These are phyloP conservation scores for Pseudofabraea citricarpa DNA, from an alignment of 2,329 filamentous ascomycete species.

Conservation along the genomic window DNA sequence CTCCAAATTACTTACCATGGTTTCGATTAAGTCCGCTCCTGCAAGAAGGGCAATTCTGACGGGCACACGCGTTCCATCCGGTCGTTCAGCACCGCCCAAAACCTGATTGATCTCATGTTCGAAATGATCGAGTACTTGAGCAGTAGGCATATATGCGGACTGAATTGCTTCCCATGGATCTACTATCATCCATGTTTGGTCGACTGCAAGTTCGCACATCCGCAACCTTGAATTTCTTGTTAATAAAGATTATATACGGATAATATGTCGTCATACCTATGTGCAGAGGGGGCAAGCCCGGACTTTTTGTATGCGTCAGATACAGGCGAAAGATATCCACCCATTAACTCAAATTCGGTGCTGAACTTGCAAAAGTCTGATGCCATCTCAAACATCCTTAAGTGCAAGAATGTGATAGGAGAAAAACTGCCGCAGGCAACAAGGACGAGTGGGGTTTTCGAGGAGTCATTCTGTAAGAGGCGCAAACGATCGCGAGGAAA, in stretches of 20 bases:
- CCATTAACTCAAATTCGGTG: conserved; percentile 77
- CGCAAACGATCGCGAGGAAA: conserved; percentile 59
- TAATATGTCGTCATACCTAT: conserved; percentile 56
- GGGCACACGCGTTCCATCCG: conserved; percentile 60
- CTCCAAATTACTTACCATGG: too few species aligned
- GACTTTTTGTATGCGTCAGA: conserved; percentile 68
- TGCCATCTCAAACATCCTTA: conserved; percentile 87
- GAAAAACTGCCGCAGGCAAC: conserved; percentile 71
- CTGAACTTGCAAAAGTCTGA: conserved; percentile 73
- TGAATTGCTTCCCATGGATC: conserved; percentile 88
- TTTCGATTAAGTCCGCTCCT: conserved; percentile 70
- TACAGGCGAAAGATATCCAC: conserved; percentile 79
- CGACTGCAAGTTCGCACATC: conserved; percentile 82
- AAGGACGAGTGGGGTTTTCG: conserved; percentile 59
- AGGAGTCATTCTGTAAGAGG: conserved; percentile 47
- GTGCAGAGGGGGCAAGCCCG: conserved; percentile 67
- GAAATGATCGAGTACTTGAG: conserved; percentile 86
- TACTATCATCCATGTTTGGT: conserved; percentile 77
- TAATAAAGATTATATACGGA: too few species aligned
- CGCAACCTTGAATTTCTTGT: conserved; percentile 58
- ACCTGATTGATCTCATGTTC: conserved; percentile 83
- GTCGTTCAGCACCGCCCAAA: conserved; percentile 65
- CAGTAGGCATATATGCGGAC: conserved; percentile 81
- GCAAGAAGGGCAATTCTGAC: conserved; percentile 74
- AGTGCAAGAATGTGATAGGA: conserved; percentile 69